Evolutionary conservation across 352 stramenopile genomes (phyloP).

Genomic region (Aphanomyces invadans): DNA sequence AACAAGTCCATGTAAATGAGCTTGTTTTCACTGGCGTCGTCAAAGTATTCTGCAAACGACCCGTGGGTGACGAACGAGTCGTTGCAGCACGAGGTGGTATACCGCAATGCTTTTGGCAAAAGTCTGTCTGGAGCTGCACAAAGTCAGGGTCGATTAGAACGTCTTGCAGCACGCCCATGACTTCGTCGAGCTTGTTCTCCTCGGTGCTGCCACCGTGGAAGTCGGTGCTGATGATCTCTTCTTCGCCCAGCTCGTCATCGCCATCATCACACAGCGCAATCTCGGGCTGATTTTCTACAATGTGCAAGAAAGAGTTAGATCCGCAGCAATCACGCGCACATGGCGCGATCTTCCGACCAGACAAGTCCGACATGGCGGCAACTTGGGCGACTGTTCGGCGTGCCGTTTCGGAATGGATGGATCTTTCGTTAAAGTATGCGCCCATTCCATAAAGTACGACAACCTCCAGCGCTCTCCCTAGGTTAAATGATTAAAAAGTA

Average conservation of each 20-base stretch:
- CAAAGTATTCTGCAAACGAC: conserved; percentile 56
- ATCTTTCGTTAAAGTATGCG: neutral
- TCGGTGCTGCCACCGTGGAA: conserved; percentile 59
- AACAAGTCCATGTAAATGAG: conserved; percentile 77
- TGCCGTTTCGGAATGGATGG: neutral
- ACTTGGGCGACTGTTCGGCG: neutral
- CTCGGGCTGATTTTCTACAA: conserved; percentile 10
- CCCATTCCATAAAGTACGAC: neutral
- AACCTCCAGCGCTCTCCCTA: neutral
- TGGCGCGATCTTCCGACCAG: neutral
- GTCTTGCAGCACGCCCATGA: conserved; percentile 71
- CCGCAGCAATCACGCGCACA: too few relatives aligned
- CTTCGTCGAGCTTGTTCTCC: conserved; percentile 70
- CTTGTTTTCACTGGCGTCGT: conserved; percentile 80
- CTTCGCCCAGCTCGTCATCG: conserved; percentile 27
- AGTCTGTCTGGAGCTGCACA: conserved; percentile 65
- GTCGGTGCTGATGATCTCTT: conserved; percentile 59
- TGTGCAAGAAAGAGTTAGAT: too few relatives aligned
- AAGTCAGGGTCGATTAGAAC: conserved; percentile 74
- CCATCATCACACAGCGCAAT: neutral
- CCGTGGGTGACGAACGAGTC: neutral
- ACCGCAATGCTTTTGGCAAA: conserved; percentile 75
- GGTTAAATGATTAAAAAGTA: neutral
- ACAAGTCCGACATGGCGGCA: neutral
- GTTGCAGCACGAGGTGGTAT: neutral